A percentile compares a stretch with the other conserved stretches of the same genome.
phyloP scores from a whole-genome alignment of 139 green algal genomes.

The Chlorella sp. region DNA sequence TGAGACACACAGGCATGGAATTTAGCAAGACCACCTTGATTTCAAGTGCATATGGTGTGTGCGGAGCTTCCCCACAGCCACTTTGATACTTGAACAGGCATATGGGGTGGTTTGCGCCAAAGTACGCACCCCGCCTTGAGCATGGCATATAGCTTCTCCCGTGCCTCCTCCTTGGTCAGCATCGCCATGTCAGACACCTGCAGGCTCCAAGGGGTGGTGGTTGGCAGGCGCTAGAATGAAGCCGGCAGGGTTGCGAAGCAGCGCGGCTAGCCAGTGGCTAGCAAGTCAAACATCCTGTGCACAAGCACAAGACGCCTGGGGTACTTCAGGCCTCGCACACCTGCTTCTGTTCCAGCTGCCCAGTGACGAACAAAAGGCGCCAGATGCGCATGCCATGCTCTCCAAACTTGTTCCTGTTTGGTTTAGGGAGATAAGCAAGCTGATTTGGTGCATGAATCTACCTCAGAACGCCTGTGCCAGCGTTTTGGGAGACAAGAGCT shows the following conservation, averaged over 20 bases:
- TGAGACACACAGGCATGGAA: too few relatives aligned
- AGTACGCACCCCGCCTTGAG: slow-evolving; percentile 71
- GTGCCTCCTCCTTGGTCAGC: slow-evolving; percentile 70
- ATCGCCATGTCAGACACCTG: slow-evolving; percentile 70
- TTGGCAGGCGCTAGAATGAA: background rate
- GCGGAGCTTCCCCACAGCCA: too few relatives aligned
- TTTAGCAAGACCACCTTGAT: too few relatives aligned
- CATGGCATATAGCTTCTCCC: slow-evolving; percentile 90
- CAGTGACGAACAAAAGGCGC: slow-evolving; percentile 66
- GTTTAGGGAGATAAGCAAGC: background rate
- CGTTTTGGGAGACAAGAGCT: too few relatives aligned
- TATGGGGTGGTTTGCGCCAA: too few relatives aligned
- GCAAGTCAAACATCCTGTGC: too few relatives aligned
- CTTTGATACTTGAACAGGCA: too few relatives aligned
- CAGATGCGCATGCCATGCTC: slow-evolving; percentile 78
- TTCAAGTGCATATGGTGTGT: too few relatives aligned
- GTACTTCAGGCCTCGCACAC: background rate
- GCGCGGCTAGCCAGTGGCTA: background rate
- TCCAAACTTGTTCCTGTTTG: slow-evolving; percentile 65
- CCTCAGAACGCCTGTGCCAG: too few relatives aligned
- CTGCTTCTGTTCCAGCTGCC: slow-evolving; percentile 92
- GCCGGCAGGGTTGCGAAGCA: background rate
- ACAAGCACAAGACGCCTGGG: too few relatives aligned
- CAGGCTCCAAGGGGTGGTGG: background rate
- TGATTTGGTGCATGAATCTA: too few relatives aligned